phyloP scores from a whole-genome alignment of 805 yeast genomes.

The Hemisphaericaspora nanyangensis region DNA sequence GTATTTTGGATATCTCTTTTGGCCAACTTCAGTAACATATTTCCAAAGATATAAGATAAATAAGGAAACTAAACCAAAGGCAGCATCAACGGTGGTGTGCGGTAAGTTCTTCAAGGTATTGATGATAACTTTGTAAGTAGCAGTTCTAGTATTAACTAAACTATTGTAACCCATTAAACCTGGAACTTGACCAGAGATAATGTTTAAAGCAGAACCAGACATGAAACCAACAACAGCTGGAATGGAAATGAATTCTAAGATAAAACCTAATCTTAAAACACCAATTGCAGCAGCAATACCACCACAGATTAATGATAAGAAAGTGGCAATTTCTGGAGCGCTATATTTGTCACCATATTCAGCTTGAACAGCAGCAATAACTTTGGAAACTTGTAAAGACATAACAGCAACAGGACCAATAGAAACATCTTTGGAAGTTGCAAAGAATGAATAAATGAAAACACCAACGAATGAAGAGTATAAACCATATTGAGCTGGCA shows the following conservation, averaged over 20 bases:
- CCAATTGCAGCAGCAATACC: constrained; percentile 82
- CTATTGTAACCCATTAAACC: constrained; percentile 72
- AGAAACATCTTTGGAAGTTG: constrained; percentile 92
- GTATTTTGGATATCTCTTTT: constrained; percentile 59
- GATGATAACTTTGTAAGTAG: constrained; percentile 69
- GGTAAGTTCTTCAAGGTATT: constrained; percentile 69
- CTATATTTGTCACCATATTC: constrained; percentile 40
- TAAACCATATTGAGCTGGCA: constrained; percentile 79
- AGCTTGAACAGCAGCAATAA: constrained; percentile 57
- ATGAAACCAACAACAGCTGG: constrained; percentile 94
- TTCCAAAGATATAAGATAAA: constrained; percentile 72
- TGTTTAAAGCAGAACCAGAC: constrained; percentile 89
- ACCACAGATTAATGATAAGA: constrained; percentile 79
- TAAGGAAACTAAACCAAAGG: constrained; percentile 78
- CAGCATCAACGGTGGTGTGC: constrained; percentile 73
- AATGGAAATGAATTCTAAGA: constrained; percentile 81
- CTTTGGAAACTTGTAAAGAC: constrained; percentile 82
- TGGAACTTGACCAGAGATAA: constrained; percentile 83
- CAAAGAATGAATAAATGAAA: constrained; percentile 81
- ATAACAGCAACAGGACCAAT: constrained; percentile 97
- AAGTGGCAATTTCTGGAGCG: constrained; percentile 76
- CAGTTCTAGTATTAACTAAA: constrained; percentile 64
- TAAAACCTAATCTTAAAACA: constrained; percentile 76
- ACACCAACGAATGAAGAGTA: constrained; percentile 93
- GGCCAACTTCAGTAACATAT: constrained; percentile 54